These are phyloP conservation scores for Beauveria sp. DNA, from an alignment of 2,329 filamentous ascomycete genomes.

Conservation along the genomic window DNA sequence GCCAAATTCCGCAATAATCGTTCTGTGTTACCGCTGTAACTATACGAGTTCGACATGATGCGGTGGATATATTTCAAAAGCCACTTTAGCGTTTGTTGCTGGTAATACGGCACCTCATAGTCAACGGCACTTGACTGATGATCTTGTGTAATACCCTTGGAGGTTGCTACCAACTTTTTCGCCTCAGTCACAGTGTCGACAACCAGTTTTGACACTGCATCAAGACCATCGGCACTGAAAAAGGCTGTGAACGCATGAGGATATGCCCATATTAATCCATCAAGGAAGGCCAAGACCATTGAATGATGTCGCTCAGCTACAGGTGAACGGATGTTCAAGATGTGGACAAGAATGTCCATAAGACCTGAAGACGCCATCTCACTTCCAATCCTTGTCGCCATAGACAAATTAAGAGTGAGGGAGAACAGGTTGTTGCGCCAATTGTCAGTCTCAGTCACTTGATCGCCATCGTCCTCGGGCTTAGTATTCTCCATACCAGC, in stretches of 20 bases:
- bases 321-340: slow-evolving; percentile 72
- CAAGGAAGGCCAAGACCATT: slow-evolving; percentile 78
- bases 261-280: slow-evolving; percentile 78
- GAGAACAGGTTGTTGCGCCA: slow-evolving; percentile 89
- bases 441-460: slow-evolving; percentile 65
- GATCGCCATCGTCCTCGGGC: slow-evolving; percentile 44
- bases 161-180: slow-evolving; percentile 55
- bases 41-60: slow-evolving; percentile 73
- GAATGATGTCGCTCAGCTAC: slow-evolving; percentile 79
- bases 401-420: slow-evolving; percentile 74
- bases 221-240: slow-evolving; percentile 74
- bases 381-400: slow-evolving; percentile 65
- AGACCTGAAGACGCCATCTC: slow-evolving; percentile 85
- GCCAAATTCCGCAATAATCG: slow-evolving; percentile 86
- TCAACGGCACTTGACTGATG: slow-evolving; percentile 77
- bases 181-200: slow-evolving; percentile 69
- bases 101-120: slow-evolving; percentile 86
- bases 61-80: slow-evolving; percentile 94
- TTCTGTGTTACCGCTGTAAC: slow-evolving; percentile 72
- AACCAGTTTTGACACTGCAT: slow-evolving; percentile 82
- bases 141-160: slow-evolving; percentile 62
- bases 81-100: slow-evolving; percentile 89
- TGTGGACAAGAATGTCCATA: slow-evolving; percentile 83
- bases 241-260: slow-evolving; percentile 79
- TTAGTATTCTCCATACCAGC: slow-evolving; percentile 63